These are phyloP conservation scores for Penicillium psychrofluorescens DNA, from an alignment of 495 filamentous ascomycete genomes.

Conservation along the genomic window DNA sequence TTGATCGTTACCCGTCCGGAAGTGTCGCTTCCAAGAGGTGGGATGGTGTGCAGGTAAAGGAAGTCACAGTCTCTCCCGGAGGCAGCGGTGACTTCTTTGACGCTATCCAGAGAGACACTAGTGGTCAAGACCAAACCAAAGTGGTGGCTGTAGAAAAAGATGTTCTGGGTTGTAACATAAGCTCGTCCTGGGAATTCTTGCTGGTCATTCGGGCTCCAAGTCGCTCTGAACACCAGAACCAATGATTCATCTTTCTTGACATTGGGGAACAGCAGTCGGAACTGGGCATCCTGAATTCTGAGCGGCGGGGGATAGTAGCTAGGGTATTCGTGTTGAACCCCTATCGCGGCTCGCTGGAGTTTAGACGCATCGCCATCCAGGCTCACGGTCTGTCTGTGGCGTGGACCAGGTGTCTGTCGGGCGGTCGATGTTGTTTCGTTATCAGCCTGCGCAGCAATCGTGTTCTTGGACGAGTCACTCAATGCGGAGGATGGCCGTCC, in stretches of 20 bases:
- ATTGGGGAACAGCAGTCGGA: slow-evolving; percentile 81
- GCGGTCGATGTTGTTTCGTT: slow-evolving; percentile 2
- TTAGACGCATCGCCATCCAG: slow-evolving; percentile 54
- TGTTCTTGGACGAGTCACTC: slow-evolving; percentile 22
- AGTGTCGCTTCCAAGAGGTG: slow-evolving; percentile 49
- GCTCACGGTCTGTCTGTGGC: slow-evolving; percentile 76
- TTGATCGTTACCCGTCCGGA: slow-evolving; percentile 76
- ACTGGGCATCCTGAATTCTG: slow-evolving; percentile 85
- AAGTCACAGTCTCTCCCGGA: slow-evolving; percentile 89
- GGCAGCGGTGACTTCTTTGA: slow-evolving; percentile 83
- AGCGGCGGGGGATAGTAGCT: slow-evolving; percentile 76
- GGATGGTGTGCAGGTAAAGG: slow-evolving; percentile 77
- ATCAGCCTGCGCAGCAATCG: slow-evolving; percentile 13
- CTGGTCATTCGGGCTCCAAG: slow-evolving; percentile 67
- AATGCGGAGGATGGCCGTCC: slow-evolving; percentile 16
- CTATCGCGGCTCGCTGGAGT: slow-evolving; percentile 33
- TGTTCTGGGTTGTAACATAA: slow-evolving; percentile 75
- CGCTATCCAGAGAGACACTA: slow-evolving; percentile 59
- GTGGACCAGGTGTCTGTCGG: slow-evolving; percentile 14
- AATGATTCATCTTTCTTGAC: slow-evolving; percentile 67
- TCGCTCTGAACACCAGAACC: slow-evolving; percentile 70
- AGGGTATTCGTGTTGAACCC: slow-evolving; percentile 56
- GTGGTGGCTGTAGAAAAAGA: slow-evolving; percentile 95
- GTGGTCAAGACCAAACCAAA: slow-evolving; percentile 86
- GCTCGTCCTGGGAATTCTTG: slow-evolving; percentile 82